Percentiles rank a stretch among this genome's conserved stretches.
phyloP scores from a whole-genome alignment of 495 filamentous ascomycete genomes.

The Astrothelium macrocarpum region DNA sequence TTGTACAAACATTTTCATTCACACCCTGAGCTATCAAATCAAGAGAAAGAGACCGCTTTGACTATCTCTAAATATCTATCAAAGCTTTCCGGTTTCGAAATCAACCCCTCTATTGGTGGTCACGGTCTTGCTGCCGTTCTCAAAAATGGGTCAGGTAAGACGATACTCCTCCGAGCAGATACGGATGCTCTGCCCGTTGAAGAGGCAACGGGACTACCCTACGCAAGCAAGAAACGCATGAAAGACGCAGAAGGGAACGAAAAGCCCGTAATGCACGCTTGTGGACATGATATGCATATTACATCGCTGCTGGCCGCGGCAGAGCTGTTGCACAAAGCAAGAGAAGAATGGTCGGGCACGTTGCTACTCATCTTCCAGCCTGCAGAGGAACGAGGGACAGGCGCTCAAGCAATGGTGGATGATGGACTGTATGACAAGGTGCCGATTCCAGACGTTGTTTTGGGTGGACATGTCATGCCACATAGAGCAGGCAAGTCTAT shows the following conservation, averaged over 20 bases:
- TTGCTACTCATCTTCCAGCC: constrained; percentile 53
- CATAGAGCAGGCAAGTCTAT: constrained; percentile 12
- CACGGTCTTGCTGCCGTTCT: constrained; percentile 47
- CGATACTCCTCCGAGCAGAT: constrained; percentile 49
- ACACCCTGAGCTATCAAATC: constrained; percentile 47
- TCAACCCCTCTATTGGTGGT: constrained; percentile 45
- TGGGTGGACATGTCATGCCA: constrained; percentile 49
- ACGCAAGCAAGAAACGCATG: constrained; percentile 40
- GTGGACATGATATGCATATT: constrained; percentile 58
- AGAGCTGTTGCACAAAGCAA: constrained; percentile 34
- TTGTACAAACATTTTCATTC: constrained; percentile 49
- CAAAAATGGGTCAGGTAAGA: constrained; percentile 45
- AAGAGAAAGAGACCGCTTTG: constrained; percentile 41
- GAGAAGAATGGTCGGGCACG: constrained; percentile 45
- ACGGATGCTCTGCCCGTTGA: constrained; percentile 52
- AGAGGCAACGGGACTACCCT: constrained; percentile 47
- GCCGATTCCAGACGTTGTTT: constrained; percentile 44
- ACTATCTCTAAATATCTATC: constrained; percentile 33
- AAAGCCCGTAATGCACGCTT: constrained; percentile 56
- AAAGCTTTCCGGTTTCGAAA: constrained; percentile 32
- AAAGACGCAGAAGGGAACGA: constrained; percentile 35
- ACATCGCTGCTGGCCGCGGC: constrained; percentile 43
- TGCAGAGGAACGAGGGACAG: constrained; percentile 46
- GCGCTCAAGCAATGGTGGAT: constrained; percentile 51
- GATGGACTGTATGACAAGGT: constrained; percentile 48